Evolutionary conservation across 1,284 basidiomycete species (phyloP), one percentile per base, ranked within the genome.

Genomic region (Lignosus rhinocerotis): DNA sequence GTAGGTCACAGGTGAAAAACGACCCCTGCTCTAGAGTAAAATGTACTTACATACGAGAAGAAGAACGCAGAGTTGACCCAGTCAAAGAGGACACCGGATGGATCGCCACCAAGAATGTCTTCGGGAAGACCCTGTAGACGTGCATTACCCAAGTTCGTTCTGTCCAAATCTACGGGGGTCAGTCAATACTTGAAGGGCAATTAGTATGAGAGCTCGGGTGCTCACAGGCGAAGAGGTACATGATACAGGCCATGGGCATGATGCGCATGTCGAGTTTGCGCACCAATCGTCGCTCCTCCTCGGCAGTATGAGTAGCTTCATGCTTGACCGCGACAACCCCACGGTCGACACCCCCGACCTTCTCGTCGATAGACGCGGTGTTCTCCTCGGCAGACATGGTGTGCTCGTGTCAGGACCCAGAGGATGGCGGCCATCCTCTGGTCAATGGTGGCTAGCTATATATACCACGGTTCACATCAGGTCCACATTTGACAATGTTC

Each of bases 51-150:
- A 67, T 90, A 91, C 59, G 89, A 83, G 71, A 92, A 84, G 72
- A 85, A 92, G 72, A 92, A 92, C 3, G 80, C 79, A 0, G 90
- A 87, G 59, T 84, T 88, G 51, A 89, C 73, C 88, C 88, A 90
- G 67, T 89, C 88, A 66, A 87, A 92, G 21, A 83, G 73, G 16
- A 77, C 64, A 2, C 89, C 89, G 0, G 83, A 85, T 7, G 80
- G 80, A 66, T 92, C 90, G 2, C 88, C 88, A 31, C 78, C 77
- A 5, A 92, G 80, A 11, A 79, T 72, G 61, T 90, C 88, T 44
- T 80, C 69, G 1, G 86, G 81, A 3, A 92, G 73, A 2, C 86
- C 86, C 71, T 88, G 88, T 39, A 92, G 73, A 45, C 88, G 80
- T 42, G 90, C 90, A 68, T 92, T 92, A 12, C 90, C 89, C 42